These are phyloP conservation scores for Calonectria naviculata DNA, from an alignment of 2,329 filamentous ascomycete genomes.

Conservation along the genomic window DNA sequence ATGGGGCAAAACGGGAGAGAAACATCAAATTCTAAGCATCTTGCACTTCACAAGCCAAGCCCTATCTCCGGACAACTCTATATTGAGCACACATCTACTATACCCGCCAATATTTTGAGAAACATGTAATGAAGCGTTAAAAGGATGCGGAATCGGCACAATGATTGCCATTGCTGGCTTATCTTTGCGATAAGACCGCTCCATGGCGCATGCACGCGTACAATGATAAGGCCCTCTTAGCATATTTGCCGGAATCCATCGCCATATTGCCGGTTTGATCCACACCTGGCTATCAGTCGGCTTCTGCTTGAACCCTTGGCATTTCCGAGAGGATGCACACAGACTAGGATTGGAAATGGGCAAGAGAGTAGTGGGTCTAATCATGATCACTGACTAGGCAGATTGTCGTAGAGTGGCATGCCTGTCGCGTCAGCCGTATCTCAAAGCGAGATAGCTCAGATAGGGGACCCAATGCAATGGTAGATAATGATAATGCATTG, in stretches of 20 bases:
- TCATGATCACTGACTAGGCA: background rate
- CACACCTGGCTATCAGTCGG: constrained; percentile 2
- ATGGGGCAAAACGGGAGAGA: background rate
- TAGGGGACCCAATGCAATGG: constrained; percentile 11
- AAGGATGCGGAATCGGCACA: background rate
- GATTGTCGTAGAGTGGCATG: background rate
- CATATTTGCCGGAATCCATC: constrained; percentile 4
- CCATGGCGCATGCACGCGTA: background rate
- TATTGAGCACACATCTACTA: background rate
- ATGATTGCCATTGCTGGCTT: background rate
- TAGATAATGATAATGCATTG: constrained; percentile 11
- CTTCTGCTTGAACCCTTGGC: background rate
- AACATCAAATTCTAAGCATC: background rate
- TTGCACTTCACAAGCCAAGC: background rate
- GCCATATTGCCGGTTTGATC: constrained; percentile 3
- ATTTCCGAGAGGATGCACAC: background rate
- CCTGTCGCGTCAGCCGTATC: constrained; percentile 1
- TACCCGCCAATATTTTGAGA: background rate
- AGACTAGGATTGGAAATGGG: background rate
- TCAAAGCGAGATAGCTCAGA: constrained; percentile 16
- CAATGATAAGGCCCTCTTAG: background rate
- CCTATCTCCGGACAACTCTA: background rate
- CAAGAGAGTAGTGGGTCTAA: background rate
- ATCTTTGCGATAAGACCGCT: constrained; percentile 1
- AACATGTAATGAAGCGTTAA: background rate